These are phyloP conservation scores for Aspergillus sp. DNA, from an alignment of 2,329 filamentous ascomycete genomes.

Conservation along the genomic window DNA sequence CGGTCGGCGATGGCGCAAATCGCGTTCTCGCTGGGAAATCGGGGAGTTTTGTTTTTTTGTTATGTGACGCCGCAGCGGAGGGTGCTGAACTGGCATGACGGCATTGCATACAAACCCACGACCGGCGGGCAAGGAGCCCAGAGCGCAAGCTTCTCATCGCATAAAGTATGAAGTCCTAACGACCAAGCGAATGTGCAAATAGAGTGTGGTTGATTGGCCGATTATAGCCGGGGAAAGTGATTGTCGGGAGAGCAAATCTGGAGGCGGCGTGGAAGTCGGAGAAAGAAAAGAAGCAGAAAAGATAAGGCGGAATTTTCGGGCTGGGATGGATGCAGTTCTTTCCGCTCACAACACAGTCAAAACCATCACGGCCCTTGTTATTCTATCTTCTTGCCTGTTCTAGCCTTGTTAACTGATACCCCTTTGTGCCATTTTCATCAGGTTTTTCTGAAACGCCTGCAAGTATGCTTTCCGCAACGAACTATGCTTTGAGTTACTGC, in stretches of 20 bases:
- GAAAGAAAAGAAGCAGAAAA: constrained; percentile 13
- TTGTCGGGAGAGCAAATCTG: neutral
- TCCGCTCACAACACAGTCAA: neutral
- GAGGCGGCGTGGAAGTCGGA: constrained; percentile 9
- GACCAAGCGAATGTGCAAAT: neutral
- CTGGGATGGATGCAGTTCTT: neutral
- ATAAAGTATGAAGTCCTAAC: neutral
- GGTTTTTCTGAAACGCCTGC: neutral
- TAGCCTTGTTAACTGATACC: neutral
- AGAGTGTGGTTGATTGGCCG: neutral
- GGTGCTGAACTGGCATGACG: constrained; percentile 33
- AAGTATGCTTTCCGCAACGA: constrained; percentile 16
- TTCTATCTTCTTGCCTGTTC: neutral
- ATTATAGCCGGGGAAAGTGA: neutral
- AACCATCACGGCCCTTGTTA: neutral
- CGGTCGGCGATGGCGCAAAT: constrained; percentile 94
- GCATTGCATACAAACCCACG: constrained; percentile 39
- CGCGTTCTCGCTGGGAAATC: constrained; percentile 69
- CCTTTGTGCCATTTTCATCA: neutral
- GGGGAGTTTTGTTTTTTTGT: constrained; percentile 42
- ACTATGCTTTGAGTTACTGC: constrained; percentile 3
- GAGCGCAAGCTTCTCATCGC: constrained; percentile 30
- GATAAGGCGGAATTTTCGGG: constrained; percentile 17
- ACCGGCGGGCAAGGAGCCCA: constrained; percentile 28
- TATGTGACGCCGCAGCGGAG: constrained; percentile 26